Conservation (phyloP, 805 yeast species). For the Saccharomycopsis oosterbeekiorum region DNA sequence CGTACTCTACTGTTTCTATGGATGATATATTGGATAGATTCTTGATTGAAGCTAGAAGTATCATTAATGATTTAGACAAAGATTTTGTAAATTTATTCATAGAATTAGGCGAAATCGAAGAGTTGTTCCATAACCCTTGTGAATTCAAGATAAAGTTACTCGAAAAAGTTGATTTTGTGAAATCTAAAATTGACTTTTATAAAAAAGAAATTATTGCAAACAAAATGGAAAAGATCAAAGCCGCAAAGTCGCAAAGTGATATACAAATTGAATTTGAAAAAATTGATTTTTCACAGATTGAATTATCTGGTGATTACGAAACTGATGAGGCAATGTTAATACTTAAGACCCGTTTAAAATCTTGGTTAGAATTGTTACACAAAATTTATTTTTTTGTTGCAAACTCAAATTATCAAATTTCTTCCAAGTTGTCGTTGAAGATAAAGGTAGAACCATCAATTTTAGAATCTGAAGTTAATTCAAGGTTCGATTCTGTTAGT, state of each 20-base stretch:
- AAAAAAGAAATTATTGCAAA: slow-evolving; percentile 18
- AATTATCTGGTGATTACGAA: slow-evolving; percentile 20
- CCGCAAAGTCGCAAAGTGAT: slow-evolving; percentile 8
- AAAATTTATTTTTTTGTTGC: slow-evolving; percentile 72
- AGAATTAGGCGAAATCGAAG: slow-evolving; percentile 62
- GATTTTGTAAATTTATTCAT: slow-evolving; percentile 34
- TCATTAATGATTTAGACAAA: slow-evolving; percentile 17
- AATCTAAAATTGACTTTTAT: slow-evolving; percentile 17
- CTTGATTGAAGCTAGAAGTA: slow-evolving; percentile 45
- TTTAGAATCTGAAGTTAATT: slow-evolving; percentile 19
- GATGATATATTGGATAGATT: slow-evolving; percentile 61
- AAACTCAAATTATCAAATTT: slow-evolving; percentile 54
- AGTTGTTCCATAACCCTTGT: slow-evolving; percentile 42
- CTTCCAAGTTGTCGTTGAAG: slow-evolving; percentile 20
- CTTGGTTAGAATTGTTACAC: slow-evolving; percentile 56
- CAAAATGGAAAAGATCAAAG: slow-evolving; percentile 1
- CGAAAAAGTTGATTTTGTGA: slow-evolving; percentile 11
- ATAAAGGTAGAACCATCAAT: not conserved
- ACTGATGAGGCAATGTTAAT: slow-evolving; percentile 16
- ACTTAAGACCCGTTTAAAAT: slow-evolving; percentile 30
- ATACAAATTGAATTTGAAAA: not conserved
- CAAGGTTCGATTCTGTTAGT: not conserved
- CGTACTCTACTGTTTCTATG: slow-evolving; percentile 36
- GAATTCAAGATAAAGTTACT: slow-evolving; percentile 12
- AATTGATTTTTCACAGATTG: slow-evolving; percentile 16